Evolutionary conservation across 768 basidiomycete species (phyloP), one percentile per base, ranked within the genome.

Genomic region (Rhodosporidiobolus odoratus): DNA sequence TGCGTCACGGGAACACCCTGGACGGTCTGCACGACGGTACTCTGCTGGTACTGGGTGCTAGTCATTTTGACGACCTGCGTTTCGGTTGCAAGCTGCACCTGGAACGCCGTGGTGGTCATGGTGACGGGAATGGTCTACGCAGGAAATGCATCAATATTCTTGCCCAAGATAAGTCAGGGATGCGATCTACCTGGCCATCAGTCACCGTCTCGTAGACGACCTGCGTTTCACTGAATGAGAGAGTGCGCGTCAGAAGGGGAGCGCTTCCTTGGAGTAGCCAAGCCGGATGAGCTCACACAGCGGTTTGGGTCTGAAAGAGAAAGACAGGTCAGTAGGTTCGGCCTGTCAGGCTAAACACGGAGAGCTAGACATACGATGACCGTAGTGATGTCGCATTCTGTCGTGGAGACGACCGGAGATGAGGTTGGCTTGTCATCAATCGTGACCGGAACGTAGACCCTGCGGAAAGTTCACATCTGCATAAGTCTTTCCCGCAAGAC

Each of bases 101-200:
- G 21, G n/a, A 37, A 65, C 65, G 27, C 1, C 34, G 48, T 66
- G 6, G 65, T 60, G 0, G 38, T 54, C 21, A 60, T 17, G 32
- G 67, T 68, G 25, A 68, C 61, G 5, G 67, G 61, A 38, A 68
- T 15, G 2, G 61, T 62, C 61, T 62, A 50, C 37, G 8, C n/a
- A 19, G 45, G 13, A 13, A 34, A 19, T 13, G 41, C n/a, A 9
- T 34, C 1, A 25, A 19, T 41, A 1, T 2, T 23, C 1, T 32
- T 1, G 34, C 0, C 1, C 17, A 48, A 15, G 23, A 25, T 13
- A 3, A 40, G 38, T n/a, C 10, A 50, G 48, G n/a, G 4, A n/a
- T 4, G 34, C 1, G 25, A 52, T 52, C 19, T 6, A 54, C 62
- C 62, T 53, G 19, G 16, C 62, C 62, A 8, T 53, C 27, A 7